phyloP scores from a whole-genome alignment of 352 stramenopile genomes.

The Pythium phragmiticola region DNA sequence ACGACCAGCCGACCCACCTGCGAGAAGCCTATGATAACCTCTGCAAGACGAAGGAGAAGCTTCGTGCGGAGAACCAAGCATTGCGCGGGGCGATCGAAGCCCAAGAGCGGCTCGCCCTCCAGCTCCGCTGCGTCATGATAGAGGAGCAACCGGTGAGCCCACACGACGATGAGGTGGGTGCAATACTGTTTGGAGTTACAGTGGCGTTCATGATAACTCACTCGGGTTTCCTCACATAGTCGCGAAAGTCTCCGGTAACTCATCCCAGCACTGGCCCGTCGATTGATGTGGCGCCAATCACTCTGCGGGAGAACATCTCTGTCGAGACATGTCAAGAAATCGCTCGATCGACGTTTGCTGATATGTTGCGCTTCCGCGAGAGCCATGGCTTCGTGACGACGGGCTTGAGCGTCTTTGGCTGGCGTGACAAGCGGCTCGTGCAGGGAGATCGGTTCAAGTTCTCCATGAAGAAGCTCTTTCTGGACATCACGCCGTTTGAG shows the following conservation, averaged over 20 bases:
- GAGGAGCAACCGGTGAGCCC: background rate
- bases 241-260: too few relatives aligned
- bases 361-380: slow-evolving; percentile 16
- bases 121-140: slow-evolving; percentile 1
- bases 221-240: background rate
- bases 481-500: slow-evolving; percentile 10
- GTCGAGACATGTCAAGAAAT: slow-evolving; percentile 8
- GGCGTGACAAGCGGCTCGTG: slow-evolving; percentile 27
- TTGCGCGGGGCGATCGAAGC: slow-evolving; percentile 11
- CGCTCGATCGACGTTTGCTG: slow-evolving; percentile 12
- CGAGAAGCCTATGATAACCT: slow-evolving; percentile 1
- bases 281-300: background rate
- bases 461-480: slow-evolving; percentile 31
- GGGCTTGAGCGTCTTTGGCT: slow-evolving; percentile 32
- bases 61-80: slow-evolving; percentile 17
- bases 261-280: background rate
- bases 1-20: background rate
- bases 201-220: background rate
- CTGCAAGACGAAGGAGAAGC: background rate
- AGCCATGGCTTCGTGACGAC: slow-evolving; percentile 23
- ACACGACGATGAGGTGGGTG: background rate
- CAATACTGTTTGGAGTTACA: background rate
- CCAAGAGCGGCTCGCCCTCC: slow-evolving; percentile 1
- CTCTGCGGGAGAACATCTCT: background rate
- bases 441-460: slow-evolving; percentile 30